A percentile compares a stretch with the other conserved stretches of the same genome.
phyloP scores from a whole-genome alignment of 345 rosid species.

The Tarenaya hassleriana region DNA sequence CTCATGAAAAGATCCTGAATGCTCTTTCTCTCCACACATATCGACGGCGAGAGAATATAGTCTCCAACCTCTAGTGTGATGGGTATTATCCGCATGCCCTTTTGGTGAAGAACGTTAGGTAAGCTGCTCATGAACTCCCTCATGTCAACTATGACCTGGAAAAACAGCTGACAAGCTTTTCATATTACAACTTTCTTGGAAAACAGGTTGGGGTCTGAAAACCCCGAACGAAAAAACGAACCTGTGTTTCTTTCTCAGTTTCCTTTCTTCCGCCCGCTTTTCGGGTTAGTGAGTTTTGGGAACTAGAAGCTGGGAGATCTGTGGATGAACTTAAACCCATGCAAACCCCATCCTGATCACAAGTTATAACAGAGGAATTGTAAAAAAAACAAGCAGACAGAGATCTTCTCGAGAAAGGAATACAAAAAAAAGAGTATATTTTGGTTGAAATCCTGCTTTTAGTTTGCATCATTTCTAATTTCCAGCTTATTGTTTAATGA shows the following conservation, averaged over 20 bases:
- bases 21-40: slow-evolving; percentile 93
- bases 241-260: slow-evolving; percentile 86
- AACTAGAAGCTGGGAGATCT: slow-evolving; percentile 56
- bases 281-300: slow-evolving; percentile 76
- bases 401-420: not conserved
- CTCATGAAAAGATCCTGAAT: slow-evolving; percentile 93
- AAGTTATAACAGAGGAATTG: slow-evolving; percentile 1
- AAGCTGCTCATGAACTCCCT: slow-evolving; percentile 99
- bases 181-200: not conserved
- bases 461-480: too few relatives aligned
- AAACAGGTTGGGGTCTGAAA: not conserved
- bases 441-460: too few relatives aligned
- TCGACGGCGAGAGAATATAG: slow-evolving; percentile 76
- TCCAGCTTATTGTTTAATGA: not conserved
- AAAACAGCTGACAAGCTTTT: not conserved
- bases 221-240: slow-evolving; percentile 16
- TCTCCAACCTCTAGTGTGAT: slow-evolving; percentile 94
- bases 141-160: slow-evolving; percentile 92
- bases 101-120: slow-evolving; percentile 95
- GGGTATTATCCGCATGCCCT: slow-evolving; percentile 87
- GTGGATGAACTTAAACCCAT: slow-evolving; percentile 46
- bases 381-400: slow-evolving; percentile 15
- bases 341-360: slow-evolving; percentile 60
- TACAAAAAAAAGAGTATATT: not conserved
- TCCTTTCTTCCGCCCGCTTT: slow-evolving; percentile 97